Conservation (phyloP, 208 protist species). For the Wallacemonas sp. region DNA sequence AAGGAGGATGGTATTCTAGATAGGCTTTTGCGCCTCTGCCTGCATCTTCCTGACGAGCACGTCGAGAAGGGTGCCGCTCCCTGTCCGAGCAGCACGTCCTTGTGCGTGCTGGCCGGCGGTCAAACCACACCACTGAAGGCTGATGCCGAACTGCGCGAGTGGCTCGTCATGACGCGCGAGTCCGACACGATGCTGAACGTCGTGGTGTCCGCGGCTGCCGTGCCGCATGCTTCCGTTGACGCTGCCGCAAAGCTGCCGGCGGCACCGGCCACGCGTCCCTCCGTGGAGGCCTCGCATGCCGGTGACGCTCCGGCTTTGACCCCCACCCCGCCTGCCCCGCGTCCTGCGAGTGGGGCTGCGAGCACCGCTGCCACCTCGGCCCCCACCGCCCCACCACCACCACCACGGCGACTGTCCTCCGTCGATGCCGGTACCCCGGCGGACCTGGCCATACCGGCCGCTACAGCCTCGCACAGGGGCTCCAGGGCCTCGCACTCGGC, state of each 20-base stretch:
- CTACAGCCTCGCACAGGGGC: background rate
- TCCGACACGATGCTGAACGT: slow-evolving; percentile 19
- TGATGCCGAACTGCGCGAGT: slow-evolving; percentile 43
- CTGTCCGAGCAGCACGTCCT: too few species aligned
- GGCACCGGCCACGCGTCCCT: too few species aligned
- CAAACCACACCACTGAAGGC: slow-evolving; percentile 17
- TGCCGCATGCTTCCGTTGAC: background rate
- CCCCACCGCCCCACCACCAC: too few species aligned
- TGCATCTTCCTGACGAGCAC: too few species aligned
- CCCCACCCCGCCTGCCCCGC: background rate
- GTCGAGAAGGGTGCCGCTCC: too few species aligned
- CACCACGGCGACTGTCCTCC: slow-evolving; percentile 14
- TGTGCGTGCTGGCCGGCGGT: slow-evolving; percentile 37
- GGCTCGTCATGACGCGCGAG: slow-evolving; percentile 47
- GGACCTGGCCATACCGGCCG: background rate
- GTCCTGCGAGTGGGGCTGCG: background rate
- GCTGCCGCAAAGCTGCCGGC: too few species aligned
- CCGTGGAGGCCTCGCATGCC: slow-evolving; percentile 13
- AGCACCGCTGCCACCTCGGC: too few species aligned
- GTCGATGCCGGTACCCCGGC: background rate
- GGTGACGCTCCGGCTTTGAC: background rate
- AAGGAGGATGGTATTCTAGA: slow-evolving; percentile 26
- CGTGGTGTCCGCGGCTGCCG: background rate
- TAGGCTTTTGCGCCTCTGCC: slow-evolving; percentile 30
- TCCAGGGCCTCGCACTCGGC: background rate